Conservation (phyloP, 2,329 filamentous ascomycete species). For the Trichoderma polysporum region DNA sequence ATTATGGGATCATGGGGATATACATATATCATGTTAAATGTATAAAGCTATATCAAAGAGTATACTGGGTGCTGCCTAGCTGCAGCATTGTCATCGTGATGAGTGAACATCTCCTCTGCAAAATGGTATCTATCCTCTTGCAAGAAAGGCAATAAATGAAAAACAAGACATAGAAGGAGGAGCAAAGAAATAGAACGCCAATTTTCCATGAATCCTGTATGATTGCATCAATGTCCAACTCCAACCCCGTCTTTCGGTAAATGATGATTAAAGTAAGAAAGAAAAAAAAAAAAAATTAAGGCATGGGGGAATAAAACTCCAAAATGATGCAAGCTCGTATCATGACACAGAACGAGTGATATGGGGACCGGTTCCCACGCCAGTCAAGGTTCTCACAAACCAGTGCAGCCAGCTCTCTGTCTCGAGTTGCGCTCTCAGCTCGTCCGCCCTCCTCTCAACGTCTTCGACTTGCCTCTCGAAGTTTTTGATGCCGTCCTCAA, state of each 20-base stretch:
- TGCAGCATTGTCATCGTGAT: conserved; percentile 27
- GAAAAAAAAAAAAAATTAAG: not conserved
- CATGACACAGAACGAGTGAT: conserved; percentile 40
- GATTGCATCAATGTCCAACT: conserved; percentile 12
- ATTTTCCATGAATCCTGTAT: conserved; percentile 8
- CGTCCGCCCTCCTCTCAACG: conserved; percentile 63
- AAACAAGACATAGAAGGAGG: not conserved
- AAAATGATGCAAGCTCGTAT: conserved; percentile 19
- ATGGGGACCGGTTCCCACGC: conserved; percentile 60
- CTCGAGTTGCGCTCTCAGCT: conserved; percentile 62
- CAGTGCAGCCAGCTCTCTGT: conserved; percentile 65
- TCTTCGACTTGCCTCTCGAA: conserved; percentile 78
- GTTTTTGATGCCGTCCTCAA: conserved; percentile 76
- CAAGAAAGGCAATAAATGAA: conserved; percentile 11
- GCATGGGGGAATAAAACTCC: conserved; percentile 18
- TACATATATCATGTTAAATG: conserved; percentile 25
- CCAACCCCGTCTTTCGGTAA: not conserved
- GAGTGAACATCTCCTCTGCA: conserved; percentile 24
- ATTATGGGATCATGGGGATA: conserved; percentile 18
- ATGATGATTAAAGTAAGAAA: not conserved
- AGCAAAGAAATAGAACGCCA: conserved; percentile 26
- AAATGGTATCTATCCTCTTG: conserved; percentile 21
- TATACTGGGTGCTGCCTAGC: conserved; percentile 17
- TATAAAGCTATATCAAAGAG: conserved; percentile 26
- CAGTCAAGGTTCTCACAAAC: conserved; percentile 61